Percentiles rank a stretch among this genome's conserved stretches.
These are phyloP conservation scores for Pseudogymnoascus sp. DNA, from an alignment of 2,329 filamentous ascomycete genomes.

Conservation along the genomic window DNA sequence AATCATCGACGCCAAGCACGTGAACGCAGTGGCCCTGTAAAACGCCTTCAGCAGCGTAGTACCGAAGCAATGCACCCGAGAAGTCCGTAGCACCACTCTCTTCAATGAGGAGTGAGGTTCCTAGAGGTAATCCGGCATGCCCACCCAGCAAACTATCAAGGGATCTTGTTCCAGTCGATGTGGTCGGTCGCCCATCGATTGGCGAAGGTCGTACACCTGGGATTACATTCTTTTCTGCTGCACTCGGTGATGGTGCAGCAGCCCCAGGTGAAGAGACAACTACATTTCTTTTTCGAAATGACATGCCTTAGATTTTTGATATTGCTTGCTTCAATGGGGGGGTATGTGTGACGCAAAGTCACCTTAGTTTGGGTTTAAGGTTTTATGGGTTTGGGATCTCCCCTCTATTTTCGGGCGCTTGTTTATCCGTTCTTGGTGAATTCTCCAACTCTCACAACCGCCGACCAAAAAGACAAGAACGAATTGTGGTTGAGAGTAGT, in stretches of 20 bases:
- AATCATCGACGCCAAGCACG: conserved; percentile 68
- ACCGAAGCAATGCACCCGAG: conserved; percentile 71
- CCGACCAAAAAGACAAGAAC: neutral
- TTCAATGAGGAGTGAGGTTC: conserved; percentile 70
- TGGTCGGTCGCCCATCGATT: conserved; percentile 77
- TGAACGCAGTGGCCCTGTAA: conserved; percentile 86
- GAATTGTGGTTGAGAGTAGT: neutral
- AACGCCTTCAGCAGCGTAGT: conserved; percentile 88
- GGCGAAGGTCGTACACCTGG: conserved; percentile 72
- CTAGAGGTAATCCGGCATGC: conserved; percentile 75
- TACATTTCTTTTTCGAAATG: conserved; percentile 60
- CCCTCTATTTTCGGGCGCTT: conserved; percentile 4
- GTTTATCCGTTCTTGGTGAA: conserved; percentile 5
- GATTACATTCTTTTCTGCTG: conserved; percentile 23
- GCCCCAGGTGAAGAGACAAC: conserved; percentile 34
- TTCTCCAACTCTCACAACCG: conserved; percentile 7
- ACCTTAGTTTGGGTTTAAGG: conserved; percentile 1
- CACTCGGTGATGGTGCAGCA: conserved; percentile 16
- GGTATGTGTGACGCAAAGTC: conserved; percentile 5
- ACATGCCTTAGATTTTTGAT: conserved; percentile 36
- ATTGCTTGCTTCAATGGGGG: neutral
- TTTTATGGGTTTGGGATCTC: conserved; percentile 5
- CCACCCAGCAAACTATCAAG: conserved; percentile 79
- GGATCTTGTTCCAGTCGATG: conserved; percentile 81
- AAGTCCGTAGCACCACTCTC: conserved; percentile 94